phyloP scores from a whole-genome alignment of 1,284 basidiomycete species.

The Ustilago shanxiensis region DNA sequence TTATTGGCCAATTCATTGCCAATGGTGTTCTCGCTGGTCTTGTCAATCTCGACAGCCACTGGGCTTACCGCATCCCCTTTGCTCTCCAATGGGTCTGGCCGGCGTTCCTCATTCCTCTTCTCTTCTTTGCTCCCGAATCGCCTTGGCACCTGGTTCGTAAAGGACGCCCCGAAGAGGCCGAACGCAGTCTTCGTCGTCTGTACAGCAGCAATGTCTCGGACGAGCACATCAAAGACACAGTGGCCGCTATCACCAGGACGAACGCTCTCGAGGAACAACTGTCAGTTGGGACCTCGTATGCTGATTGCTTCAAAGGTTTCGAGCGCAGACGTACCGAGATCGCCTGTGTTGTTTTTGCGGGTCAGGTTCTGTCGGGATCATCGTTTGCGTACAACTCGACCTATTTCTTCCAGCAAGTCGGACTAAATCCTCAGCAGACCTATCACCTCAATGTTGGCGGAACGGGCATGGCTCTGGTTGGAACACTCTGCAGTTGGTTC shows the following conservation, averaged over 20 bases:
- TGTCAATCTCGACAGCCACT: conserved; percentile 56
- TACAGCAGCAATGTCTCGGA: neutral
- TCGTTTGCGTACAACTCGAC: conserved; percentile 60
- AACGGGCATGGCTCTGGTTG: conserved; percentile 67
- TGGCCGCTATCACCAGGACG: conserved; percentile 72
- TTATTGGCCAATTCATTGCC: conserved; percentile 67
- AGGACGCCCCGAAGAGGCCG: conserved; percentile 72
- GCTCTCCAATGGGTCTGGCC: conserved; percentile 71
- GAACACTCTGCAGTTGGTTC: conserved; percentile 70
- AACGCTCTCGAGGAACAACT: conserved; percentile 70
- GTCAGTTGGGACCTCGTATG: conserved; percentile 66
- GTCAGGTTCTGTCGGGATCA: conserved; percentile 66
- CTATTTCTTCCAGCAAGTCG: conserved; percentile 72
- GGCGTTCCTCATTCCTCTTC: conserved; percentile 52
- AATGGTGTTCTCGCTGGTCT: conserved; percentile 71
- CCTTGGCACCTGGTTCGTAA: conserved; percentile 73
- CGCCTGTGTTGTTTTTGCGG: conserved; percentile 64
- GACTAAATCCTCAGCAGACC: conserved; percentile 67
- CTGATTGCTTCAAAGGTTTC: conserved; percentile 72
- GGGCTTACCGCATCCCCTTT: conserved; percentile 70
- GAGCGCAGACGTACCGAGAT: conserved; percentile 72
- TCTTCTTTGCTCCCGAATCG: conserved; percentile 65
- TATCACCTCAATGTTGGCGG: conserved; percentile 71
- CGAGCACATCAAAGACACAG: neutral
- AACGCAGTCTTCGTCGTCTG: conserved; percentile 33